These are phyloP conservation scores for Solanum ossicruentum DNA, from an alignment of 257 asterid species.

Conservation along the genomic window DNA sequence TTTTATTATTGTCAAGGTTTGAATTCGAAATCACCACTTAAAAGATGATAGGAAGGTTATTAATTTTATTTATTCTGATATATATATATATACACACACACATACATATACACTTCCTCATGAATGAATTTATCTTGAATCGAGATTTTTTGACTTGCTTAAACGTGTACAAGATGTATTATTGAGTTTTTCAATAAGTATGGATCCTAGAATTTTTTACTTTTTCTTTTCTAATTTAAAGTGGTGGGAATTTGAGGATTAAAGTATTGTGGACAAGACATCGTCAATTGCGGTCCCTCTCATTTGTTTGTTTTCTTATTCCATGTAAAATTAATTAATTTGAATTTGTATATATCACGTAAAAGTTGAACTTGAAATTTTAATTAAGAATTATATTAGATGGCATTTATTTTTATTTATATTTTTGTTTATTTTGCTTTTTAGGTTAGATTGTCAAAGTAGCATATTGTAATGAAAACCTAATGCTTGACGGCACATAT, in stretches of 20 bases:
- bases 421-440: not conserved
- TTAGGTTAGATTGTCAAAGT: not conserved
- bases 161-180: not conserved
- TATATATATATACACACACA: not conserved
- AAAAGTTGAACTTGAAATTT: no score
- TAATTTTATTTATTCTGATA: not conserved
- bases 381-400: no score
- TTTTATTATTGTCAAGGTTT: not conserved
- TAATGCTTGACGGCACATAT: not conserved
- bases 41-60: no score
- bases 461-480: not conserved
- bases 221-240: not conserved
- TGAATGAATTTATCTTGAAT: no score
- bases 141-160: not conserved
- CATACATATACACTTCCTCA: no score
- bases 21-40: not conserved
- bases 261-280: not conserved
- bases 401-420: no score
- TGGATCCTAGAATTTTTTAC: not conserved
- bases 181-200: not conserved
- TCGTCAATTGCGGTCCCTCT: not conserved
- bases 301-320: no score
- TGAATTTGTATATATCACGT: no score
- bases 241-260: not conserved
- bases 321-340: no score